A percentile compares a stretch with the other conserved stretches of the same genome.
phyloP scores from a whole-genome alignment of 2,329 filamentous ascomycete species.

The Clonostachys rhizophaga region DNA sequence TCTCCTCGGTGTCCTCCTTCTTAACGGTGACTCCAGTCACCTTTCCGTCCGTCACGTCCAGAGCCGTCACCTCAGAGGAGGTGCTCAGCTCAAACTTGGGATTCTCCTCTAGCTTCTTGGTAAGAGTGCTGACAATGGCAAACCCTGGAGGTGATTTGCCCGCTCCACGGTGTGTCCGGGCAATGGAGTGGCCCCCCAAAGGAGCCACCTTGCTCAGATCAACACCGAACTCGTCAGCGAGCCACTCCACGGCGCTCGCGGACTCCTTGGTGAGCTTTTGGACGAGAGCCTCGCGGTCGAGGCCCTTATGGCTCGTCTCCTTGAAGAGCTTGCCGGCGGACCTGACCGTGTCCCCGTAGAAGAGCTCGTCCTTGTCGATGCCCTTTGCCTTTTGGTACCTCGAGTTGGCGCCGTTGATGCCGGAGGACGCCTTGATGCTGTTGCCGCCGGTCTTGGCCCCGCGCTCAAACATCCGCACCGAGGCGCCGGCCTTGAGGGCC shows the following conservation, averaged over 20 bases:
- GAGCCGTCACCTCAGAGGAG: not conserved
- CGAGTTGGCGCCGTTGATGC: conserved; percentile 60
- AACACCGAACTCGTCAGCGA: conserved; percentile 50
- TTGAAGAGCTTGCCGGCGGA: conserved; percentile 45
- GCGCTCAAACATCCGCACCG: conserved; percentile 55
- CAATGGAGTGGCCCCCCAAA: conserved; percentile 52
- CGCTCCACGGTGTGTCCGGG: not conserved
- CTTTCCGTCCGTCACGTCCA: not conserved
- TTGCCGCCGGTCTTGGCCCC: conserved; percentile 57
- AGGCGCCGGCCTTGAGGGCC: conserved; percentile 43
- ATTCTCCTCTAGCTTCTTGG: not conserved
- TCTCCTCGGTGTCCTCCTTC: not conserved
- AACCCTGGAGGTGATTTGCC: not conserved
- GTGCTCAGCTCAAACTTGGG: not conserved
- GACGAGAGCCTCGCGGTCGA: conserved; percentile 39
- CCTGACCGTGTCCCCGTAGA: conserved; percentile 50
- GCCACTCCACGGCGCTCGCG: conserved; percentile 47
- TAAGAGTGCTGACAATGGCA: not conserved
- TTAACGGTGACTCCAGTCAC: not conserved
- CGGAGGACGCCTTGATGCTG: conserved; percentile 62
- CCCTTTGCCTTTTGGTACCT: conserved; percentile 41
- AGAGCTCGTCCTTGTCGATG: conserved; percentile 30
- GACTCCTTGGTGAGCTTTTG: conserved; percentile 41
- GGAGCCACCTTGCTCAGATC: conserved; percentile 54
- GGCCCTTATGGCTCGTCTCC: conserved; percentile 5